These are phyloP conservation scores for Cylindrotheca fusiformis DNA, from an alignment of 108 stramenopile species.

Conservation along the genomic window DNA sequence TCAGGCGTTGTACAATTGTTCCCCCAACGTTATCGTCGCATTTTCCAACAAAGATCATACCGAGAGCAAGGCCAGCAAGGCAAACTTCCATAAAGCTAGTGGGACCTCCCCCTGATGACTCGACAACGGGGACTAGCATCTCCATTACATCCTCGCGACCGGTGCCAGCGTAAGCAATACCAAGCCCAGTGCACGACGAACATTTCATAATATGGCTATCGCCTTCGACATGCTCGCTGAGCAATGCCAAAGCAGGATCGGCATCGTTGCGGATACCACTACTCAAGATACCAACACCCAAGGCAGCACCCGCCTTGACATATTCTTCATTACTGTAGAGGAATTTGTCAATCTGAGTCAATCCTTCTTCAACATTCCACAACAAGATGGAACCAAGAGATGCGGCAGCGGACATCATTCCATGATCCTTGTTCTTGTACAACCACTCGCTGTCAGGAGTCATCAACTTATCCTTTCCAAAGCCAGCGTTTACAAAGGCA, in stretches of 20 bases:
- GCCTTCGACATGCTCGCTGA: constrained; percentile 90
- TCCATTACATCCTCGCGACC: constrained; percentile 95
- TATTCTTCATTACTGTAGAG: constrained; percentile 94
- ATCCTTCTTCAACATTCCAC: constrained; percentile 99
- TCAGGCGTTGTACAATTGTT: constrained; percentile 94
- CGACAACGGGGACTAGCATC: constrained; percentile 88
- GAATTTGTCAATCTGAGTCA: constrained; percentile 97
- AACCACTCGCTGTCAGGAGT: constrained; percentile 91
- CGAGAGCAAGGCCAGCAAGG: constrained; percentile 90
- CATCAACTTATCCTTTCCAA: constrained; percentile 94
- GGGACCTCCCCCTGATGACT: constrained; percentile 68
- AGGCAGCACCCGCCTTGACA: constrained; percentile 97
- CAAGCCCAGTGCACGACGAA: constrained; percentile 91
- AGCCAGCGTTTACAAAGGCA: constrained; percentile 98
- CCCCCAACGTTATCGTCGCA: constrained; percentile 91
- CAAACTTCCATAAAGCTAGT: constrained; percentile 82
- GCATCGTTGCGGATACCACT: constrained; percentile 95
- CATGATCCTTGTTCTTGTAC: constrained; percentile 99
- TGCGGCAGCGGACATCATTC: constrained; percentile 97
- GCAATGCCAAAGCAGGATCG: constrained; percentile 94
- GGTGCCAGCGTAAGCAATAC: constrained; percentile 96
- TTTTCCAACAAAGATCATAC: constrained; percentile 96
- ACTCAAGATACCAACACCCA: constrained; percentile 95
- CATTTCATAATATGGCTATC: constrained; percentile 83
- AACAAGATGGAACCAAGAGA: constrained; percentile 94